These are phyloP conservation scores for Lachnellula subtilissima DNA, from an alignment of 2,329 filamentous ascomycete species.

Conservation along the genomic window DNA sequence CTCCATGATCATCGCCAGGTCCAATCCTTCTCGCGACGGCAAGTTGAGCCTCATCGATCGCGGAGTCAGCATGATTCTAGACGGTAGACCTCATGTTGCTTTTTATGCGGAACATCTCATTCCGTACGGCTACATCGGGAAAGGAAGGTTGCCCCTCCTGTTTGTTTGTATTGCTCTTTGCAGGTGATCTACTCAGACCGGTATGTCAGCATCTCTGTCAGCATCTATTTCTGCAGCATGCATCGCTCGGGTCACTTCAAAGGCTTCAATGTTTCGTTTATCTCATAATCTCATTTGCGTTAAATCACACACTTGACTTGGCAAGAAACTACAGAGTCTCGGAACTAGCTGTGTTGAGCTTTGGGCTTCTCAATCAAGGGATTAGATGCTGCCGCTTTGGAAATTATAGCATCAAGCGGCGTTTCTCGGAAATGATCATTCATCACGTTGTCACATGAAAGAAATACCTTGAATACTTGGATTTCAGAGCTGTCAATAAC, in stretches of 20 bases:
- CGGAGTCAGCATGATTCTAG: neutral
- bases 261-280: neutral
- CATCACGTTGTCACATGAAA: too few relatives aligned
- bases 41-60: neutral
- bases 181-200: neutral
- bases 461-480: too few relatives aligned
- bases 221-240: neutral
- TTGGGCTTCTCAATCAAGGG: too few relatives aligned
- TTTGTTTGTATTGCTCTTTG: constrained; percentile 1
- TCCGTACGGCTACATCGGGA: constrained; percentile 7
- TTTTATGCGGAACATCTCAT: constrained; percentile 2
- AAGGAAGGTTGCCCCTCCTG: constrained; percentile 1
- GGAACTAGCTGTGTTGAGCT: too few relatives aligned
- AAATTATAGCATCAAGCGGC: too few relatives aligned
- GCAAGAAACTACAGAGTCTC: too few relatives aligned
- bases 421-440: too few relatives aligned
- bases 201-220: neutral
- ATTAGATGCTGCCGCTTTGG: too few relatives aligned
- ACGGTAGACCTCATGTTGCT: neutral
- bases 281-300: neutral
- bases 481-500: too few relatives aligned
- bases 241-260: neutral
- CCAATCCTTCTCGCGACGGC: neutral
- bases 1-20: neutral
- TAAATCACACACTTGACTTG: constrained; percentile 6